A percentile compares a stretch with the other conserved stretches of the same genome.
Conservation (phyloP, 2,329 filamentous ascomycete genomes). For the Colletotrichum simmondsii region DNA sequence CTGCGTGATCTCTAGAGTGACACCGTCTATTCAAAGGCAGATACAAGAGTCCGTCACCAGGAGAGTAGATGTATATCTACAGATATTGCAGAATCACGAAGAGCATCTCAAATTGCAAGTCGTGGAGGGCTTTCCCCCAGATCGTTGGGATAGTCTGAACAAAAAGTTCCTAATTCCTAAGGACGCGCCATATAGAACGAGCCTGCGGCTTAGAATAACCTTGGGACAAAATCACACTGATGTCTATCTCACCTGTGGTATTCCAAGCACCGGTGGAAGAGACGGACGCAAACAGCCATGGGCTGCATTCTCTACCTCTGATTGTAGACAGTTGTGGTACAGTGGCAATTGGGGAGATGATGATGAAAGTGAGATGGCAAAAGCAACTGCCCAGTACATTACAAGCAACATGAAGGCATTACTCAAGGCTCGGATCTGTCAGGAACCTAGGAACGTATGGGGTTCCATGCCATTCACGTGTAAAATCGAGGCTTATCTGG, state of each 20-base stretch:
- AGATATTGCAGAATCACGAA: background rate
- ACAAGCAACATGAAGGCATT: background rate
- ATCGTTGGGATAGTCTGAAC: background rate
- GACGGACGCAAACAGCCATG: background rate
- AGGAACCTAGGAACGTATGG: background rate
- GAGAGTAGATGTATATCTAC: background rate
- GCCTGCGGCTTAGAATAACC: background rate
- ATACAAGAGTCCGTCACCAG: background rate
- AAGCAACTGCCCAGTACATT: background rate
- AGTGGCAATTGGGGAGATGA: background rate
- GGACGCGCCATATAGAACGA: background rate
- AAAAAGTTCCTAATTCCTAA: background rate
- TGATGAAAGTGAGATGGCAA: background rate
- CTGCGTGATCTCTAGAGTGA: background rate
- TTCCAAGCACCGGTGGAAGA: background rate
- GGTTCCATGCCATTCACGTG: background rate
- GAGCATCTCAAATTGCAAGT: background rate
- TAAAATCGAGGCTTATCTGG: background rate
- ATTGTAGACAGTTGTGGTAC: background rate
- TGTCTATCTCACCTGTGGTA: background rate
- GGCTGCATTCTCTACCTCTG: background rate
- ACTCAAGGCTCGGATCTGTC: background rate
- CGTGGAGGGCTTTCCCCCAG: background rate
- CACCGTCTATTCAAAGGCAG: background rate
- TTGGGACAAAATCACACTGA: background rate